Conservation (phyloP, 495 filamentous ascomycete species). For the Penicillium longicatenatum region DNA sequence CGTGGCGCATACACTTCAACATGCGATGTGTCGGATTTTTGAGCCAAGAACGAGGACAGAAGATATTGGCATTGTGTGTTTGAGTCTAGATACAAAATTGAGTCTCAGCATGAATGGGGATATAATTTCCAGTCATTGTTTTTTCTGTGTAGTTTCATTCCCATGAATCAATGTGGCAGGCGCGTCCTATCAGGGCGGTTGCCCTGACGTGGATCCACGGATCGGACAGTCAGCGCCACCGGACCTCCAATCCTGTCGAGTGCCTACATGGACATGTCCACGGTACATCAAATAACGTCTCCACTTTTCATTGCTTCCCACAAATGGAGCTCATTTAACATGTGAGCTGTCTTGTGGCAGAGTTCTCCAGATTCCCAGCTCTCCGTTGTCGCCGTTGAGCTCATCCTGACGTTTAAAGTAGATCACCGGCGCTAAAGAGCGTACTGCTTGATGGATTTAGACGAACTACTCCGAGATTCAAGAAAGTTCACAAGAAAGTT, state of each 20-base stretch:
- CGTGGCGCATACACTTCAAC: too few species aligned
- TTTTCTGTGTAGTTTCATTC: background rate
- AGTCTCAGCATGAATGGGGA: too few species aligned
- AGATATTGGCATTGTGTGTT: background rate
- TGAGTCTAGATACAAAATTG: background rate
- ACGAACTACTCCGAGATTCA: background rate
- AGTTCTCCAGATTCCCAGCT: too few species aligned
- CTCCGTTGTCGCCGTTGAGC: background rate
- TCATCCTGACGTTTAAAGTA: background rate
- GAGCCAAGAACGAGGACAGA: too few species aligned
- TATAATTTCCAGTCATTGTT: background rate
- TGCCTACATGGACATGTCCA: background rate
- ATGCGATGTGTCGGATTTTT: too few species aligned
- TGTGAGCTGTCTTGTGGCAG: background rate
- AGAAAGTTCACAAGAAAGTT: background rate
- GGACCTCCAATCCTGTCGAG: slow-evolving; percentile 11
- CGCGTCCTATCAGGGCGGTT: background rate
- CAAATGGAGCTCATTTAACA: background rate
- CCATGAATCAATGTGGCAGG: background rate
- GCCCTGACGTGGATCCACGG: slow-evolving; percentile 6
- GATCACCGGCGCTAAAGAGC: background rate
- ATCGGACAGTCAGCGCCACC: background rate
- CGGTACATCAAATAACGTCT: slow-evolving; percentile 1
- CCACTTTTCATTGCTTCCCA: slow-evolving; percentile 2
- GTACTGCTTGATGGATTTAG: background rate